Percentiles rank a stretch among this genome's conserved stretches.
These are phyloP conservation scores for Lagerstroemia speciosa DNA, from an alignment of 345 rosid species.

Conservation along the genomic window DNA sequence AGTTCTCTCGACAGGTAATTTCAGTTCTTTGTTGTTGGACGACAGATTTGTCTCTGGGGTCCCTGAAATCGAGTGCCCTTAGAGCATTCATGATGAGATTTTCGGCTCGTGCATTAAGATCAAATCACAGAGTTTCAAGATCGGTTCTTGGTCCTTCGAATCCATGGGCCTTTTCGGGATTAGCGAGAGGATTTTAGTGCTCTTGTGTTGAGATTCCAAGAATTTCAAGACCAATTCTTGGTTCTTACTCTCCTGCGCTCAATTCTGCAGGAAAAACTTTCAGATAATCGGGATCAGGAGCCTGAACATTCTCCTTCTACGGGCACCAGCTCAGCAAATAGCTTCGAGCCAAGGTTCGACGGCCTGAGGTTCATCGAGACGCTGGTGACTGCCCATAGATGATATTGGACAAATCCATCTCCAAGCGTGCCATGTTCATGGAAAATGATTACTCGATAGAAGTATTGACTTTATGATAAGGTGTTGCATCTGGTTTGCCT, in stretches of 20 bases:
- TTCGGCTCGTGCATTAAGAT: no score
- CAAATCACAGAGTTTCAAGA: no score
- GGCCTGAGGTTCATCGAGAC: constrained; percentile 42
- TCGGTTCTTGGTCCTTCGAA: no score
- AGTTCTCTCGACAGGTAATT: constrained; percentile 14
- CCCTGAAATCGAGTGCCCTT: not conserved
- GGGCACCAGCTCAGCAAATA: constrained; percentile 10
- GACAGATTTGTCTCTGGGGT: not conserved
- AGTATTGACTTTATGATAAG: not conserved
- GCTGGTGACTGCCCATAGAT: constrained; percentile 33
- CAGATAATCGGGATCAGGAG: not conserved
- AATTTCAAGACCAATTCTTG: not conserved
- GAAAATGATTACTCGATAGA: not conserved
- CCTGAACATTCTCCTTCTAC: not conserved
- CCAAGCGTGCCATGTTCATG: not conserved
- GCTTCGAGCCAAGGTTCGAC: constrained; percentile 30
- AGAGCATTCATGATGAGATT: no score
- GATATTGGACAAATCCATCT: constrained; percentile 1
- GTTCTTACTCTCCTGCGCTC: not conserved
- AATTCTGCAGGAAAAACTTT: constrained; percentile 1
- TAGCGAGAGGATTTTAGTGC: no score
- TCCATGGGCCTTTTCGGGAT: no score
- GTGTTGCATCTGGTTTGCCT: not conserved
- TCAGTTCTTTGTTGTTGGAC: not conserved
- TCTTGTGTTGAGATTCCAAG: not conserved